phyloP scores from a whole-genome alignment of 2,329 filamentous ascomycete species.

The Pestalotiopsis fici region DNA sequence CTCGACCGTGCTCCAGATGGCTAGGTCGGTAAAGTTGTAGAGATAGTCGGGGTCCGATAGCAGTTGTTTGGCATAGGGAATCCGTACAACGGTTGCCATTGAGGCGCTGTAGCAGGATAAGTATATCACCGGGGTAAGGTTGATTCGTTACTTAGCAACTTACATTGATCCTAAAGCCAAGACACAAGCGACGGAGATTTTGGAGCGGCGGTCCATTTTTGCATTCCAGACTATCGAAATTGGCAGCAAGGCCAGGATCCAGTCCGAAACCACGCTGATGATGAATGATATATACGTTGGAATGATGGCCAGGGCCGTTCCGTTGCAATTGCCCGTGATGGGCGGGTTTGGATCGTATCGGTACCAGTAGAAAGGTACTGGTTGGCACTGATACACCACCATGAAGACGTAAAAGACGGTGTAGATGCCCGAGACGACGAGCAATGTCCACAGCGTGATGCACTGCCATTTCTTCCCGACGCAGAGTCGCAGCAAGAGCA shows the following conservation, averaged over 20 bases:
- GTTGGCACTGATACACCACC: conserved; percentile 12
- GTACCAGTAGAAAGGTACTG: conserved; percentile 10
- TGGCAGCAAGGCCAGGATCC: conserved; percentile 7
- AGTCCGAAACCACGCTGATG: conserved; percentile 10
- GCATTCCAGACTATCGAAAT: conserved; percentile 11
- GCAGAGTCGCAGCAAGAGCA: conserved; percentile 10
- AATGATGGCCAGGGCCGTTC: neutral
- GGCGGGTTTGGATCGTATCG: conserved; percentile 7
- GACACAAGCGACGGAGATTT: conserved; percentile 10
- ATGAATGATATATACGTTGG: conserved; percentile 8
- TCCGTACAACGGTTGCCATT: conserved; percentile 10
- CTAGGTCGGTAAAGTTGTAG: conserved; percentile 12
- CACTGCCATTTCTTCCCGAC: conserved; percentile 9
- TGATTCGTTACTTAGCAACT: neutral
- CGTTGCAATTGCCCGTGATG: conserved; percentile 8
- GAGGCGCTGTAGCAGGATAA: conserved; percentile 5
- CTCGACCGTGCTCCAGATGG: conserved; percentile 13
- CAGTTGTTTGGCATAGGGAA: conserved; percentile 12
- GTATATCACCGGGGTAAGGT: neutral
- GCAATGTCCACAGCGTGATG: conserved; percentile 7
- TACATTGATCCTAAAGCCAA: conserved; percentile 13
- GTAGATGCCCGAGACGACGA: conserved; percentile 3
- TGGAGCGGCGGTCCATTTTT: conserved; percentile 9
- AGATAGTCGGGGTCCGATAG: conserved; percentile 12
- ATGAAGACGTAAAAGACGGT: conserved; percentile 10